Evolutionary conservation across 2,329 filamentous ascomycete genomes (phyloP), one percentile per base, ranked within the genome.

Genomic region (Phialophora expanda): DNA sequence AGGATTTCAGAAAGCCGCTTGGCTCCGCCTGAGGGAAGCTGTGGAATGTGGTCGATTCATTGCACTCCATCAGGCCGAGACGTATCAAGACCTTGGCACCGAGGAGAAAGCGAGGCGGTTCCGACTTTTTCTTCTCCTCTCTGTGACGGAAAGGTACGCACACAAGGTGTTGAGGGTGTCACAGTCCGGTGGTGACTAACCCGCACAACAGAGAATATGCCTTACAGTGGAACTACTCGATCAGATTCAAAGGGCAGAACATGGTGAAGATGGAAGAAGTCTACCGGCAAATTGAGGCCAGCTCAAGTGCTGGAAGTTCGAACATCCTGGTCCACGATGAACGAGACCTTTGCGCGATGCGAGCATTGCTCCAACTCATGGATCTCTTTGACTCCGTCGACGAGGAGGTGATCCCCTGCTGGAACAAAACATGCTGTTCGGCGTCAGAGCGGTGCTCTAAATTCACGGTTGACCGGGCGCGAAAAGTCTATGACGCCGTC

Each of bases 351-450:
- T 55, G 48, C 22, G 44, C 50, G 22, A 62, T 62, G 60, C 50
- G 30, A n/a, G 50, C 28, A 6, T 30, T 62, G 22, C 50, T 26
- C 24, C 60, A 62, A 38, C 60, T 62, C 32, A 62, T 62, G 60
- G 46, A 56, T n/a, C 26, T 62, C 14, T 62, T 62, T 46, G 60
- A 62, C 17, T 56, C 60, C 1, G 51, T 62, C 1, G 60, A 62
- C 51, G 60, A 62, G 34, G 30, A 62, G 34, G 50, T 62, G n/a
- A 62, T 62, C 26, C 48, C 60, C 17, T 62, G 60, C 50, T 62
- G 50, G 60, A 62, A 62, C 26, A 55, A 44, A 24, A 62, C 48
- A n/a, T 62, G 60, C 24, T 62, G n/a, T 12, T 20, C 34, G 9
- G 22, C 60, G 20, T 44, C 34, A 9, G 22, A 17, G 3, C 30